Base-by-base conservation (phyloP, 2,329 filamentous ascomycete species). In the Aspergillus proliferans region DNA sequence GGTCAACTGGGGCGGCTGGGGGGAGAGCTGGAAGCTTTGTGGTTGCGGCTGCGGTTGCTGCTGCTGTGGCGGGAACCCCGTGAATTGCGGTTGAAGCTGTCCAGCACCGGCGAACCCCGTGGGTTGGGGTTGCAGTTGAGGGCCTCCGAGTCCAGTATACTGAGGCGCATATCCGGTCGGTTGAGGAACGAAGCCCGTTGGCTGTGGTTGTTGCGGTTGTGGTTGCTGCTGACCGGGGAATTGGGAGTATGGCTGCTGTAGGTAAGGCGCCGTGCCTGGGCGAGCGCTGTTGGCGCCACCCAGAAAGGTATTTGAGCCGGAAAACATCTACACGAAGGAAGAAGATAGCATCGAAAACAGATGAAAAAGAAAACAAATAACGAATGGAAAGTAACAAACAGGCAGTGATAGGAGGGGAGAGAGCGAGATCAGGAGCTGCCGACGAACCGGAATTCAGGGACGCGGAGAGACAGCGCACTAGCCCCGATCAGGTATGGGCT, bases 271-370 rank as follows among this genome's bases (percentile, higher is more conserved):
- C 56, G 81, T 80, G 47, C 83, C 82, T 45, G 86, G 87, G 52
- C 84, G 86, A 68, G 86, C 82, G 76, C 79, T 86, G 67, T 85
- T 88, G 69, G 79, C 81, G 73, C 84, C 86, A 71, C 89, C 89
- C 63, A 95, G 74, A 71, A 85, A 96, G 56, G 87, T 85, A 76
- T 87, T 94, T 58, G 88, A 87, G 69, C 86, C 88, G 58, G 89
- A 93, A 75, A 88, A 97, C 92, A 96, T 96, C 26, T 72, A 67
- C 58, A 52, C 52, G 56, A 48, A 47, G 46, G 46, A 52, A 50
- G 51, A 52, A 52, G 52, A 50, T 58, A 46, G 57, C 62, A 67
- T 65, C 41, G 52, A 48, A 48, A 45, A 50, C 51, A 55, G 28
- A 50, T 51, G 50, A 55, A 56, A 48, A 49, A 57, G 58, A 47